phyloP scores from a whole-genome alignment of 2,329 filamentous ascomycete genomes.

The Aspergillus terreus region DNA sequence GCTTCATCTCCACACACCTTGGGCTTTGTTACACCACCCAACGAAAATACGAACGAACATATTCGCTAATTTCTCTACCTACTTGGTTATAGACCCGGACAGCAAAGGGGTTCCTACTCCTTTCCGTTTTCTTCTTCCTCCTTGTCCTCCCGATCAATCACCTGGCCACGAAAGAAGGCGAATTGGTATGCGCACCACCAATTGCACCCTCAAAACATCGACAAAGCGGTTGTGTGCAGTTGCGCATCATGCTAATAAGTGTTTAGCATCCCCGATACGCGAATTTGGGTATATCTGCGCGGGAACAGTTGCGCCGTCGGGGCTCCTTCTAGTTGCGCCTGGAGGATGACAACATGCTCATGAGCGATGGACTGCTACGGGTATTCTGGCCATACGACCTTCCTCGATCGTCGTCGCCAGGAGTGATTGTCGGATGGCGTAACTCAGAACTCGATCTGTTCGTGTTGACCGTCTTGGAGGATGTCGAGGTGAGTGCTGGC shows the following conservation, averaged over 20 bases:
- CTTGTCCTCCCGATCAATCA: slow-evolving; percentile 80
- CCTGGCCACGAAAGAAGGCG: slow-evolving; percentile 74
- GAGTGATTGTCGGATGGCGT: slow-evolving; percentile 90
- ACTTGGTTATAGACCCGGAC: slow-evolving; percentile 64
- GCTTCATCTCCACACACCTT: neutral
- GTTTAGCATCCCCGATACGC: slow-evolving; percentile 74
- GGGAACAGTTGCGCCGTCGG: slow-evolving; percentile 88
- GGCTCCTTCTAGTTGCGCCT: slow-evolving; percentile 73
- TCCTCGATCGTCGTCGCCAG: slow-evolving; percentile 65
- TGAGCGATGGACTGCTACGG: slow-evolving; percentile 83
- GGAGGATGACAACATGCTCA: slow-evolving; percentile 59
- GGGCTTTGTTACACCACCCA: neutral
- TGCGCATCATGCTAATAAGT: slow-evolving; percentile 4
- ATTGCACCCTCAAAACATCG: neutral
- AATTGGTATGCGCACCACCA: slow-evolving; percentile 59
- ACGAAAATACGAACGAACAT: neutral
- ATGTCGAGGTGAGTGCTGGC: slow-evolving; percentile 69
- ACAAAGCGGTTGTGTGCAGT: neutral
- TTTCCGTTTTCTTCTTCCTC: slow-evolving; percentile 80
- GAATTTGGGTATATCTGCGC: slow-evolving; percentile 80
- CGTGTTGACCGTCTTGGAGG: slow-evolving; percentile 82
- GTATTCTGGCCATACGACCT: slow-evolving; percentile 97
- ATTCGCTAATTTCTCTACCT: slow-evolving; percentile 7
- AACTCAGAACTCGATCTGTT: slow-evolving; percentile 90
- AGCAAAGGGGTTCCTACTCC: slow-evolving; percentile 75